phyloP scores from a whole-genome alignment of 139 green algal species.

The Chlorella sp. region DNA sequence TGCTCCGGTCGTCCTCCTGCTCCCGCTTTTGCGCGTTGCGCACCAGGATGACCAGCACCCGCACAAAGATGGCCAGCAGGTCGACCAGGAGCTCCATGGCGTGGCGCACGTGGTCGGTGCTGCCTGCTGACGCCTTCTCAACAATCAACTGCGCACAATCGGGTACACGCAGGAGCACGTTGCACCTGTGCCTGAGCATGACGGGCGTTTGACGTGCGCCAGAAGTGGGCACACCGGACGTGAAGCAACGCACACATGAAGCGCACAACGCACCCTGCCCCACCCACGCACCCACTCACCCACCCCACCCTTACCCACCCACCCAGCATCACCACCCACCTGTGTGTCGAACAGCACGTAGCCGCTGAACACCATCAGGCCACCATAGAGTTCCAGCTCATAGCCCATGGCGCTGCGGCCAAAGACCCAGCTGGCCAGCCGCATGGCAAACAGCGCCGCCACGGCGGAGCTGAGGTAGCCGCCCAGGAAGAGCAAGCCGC shows the following conservation, averaged over 20 bases:
- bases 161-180: not conserved
- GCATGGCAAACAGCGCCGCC: slow-evolving; percentile 22
- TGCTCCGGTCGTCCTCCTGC: slow-evolving; percentile 13
- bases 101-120: slow-evolving; percentile 24
- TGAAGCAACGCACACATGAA: no score
- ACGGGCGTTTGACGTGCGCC: no score
- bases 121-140: slow-evolving; percentile 27
- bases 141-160: slow-evolving; percentile 30
- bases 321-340: no score
- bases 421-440: slow-evolving; percentile 45
- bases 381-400: slow-evolving; percentile 54
- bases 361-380: slow-evolving; percentile 57
- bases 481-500: slow-evolving; percentile 53
- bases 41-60: slow-evolving; percentile 68
- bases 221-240: no score
- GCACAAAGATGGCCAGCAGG: slow-evolving; percentile 34
- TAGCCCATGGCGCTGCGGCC: slow-evolving; percentile 23
- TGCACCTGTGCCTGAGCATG: no score
- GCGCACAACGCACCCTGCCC: no score
- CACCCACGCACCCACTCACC: no score
- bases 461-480: slow-evolving; percentile 29
- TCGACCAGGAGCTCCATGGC: slow-evolving; percentile 30
- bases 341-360: slow-evolving; percentile 78
- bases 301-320: no score
- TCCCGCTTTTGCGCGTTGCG: slow-evolving; percentile 40